Base-by-base conservation (phyloP, 768 basidiomycete genomes). In the Agrocybe pediades region DNA sequence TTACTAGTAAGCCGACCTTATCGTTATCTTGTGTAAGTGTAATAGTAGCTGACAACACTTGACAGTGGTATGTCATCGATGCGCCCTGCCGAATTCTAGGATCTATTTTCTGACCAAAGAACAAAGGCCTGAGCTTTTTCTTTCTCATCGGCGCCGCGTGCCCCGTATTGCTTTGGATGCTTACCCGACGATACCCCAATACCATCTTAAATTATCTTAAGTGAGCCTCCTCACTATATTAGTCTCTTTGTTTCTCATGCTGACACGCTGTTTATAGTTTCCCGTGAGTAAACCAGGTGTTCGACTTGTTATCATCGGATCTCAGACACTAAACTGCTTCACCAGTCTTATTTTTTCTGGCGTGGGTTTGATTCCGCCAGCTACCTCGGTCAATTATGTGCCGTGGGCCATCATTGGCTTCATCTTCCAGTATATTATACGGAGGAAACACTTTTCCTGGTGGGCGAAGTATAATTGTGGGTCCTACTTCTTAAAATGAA, bases 351-450 rank as follows among this genome's bases (percentile, higher is more conserved):
- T 92, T 62, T 87, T 92, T 62, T 79, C 81, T 23, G 92, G 89
- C 2, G 80, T 86, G 3, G 70, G 74, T 19, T 71, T 73, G 49
- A 90, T 95, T 43, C 93, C 93, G 0, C 91, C 92, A 8, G 91
- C 91, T 11, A 90, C 85, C 0, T 88, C 91, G 2, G 78, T 93
- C 61, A 95, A 96, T 68, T 95, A 87, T 63, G 78, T 92, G 2
- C 85, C 87, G 2, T 93, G 88, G 87, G 82, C 86, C 65, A 71
- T 84, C 47, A 75, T 86, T 24, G 84, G 86, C 16, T 92, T 92
- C 65, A 70, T 91, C 23, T 93, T 94, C 72, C 91, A 90, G 59
- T 88, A 77, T 62, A 60, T 85, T n/a, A 75, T 88, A 30, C 77
- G 88, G 57, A 72, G 84, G 68, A 79, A 79, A 56, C 74, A 85